Conservation (phyloP, 257 asterid genomes). For the Primulina eburnea region DNA sequence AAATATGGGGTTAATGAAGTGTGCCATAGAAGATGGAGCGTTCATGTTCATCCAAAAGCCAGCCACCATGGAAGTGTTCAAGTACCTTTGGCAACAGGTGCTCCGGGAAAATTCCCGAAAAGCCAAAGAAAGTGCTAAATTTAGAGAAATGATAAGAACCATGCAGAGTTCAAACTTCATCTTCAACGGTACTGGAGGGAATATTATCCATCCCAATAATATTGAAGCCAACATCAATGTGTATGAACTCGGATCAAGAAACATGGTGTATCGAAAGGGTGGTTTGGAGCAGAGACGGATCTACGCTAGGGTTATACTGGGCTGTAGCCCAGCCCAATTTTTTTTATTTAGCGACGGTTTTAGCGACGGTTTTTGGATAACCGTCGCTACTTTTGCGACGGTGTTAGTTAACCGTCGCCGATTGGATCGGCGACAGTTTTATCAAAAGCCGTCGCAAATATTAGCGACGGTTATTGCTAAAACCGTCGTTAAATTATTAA, state of each 20-base stretch:
- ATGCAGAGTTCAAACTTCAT: not conserved
- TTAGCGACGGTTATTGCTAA: no score
- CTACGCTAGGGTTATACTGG: no score
- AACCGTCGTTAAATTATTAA: no score
- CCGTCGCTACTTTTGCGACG: no score
- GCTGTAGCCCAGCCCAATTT: no score
- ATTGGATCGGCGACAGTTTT: no score
- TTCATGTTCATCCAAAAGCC: conserved; percentile 30
- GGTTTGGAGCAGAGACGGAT: not conserved
- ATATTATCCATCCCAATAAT: not conserved
- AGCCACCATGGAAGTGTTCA: conserved; percentile 4
- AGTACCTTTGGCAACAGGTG: conserved; percentile 31
- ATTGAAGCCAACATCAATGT: not conserved
- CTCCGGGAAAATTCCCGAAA: conserved; percentile 19
- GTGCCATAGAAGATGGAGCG: conserved; percentile 34
- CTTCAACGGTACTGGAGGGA: not conserved
- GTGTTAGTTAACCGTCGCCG: no score
- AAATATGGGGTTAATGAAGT: conserved; percentile 16
- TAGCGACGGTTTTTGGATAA: no score
- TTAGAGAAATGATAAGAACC: not conserved
- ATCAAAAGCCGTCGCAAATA: no score
- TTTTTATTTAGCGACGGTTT: no score
- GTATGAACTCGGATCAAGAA: not conserved
- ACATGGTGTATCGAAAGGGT: not conserved
- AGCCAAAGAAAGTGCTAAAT: conserved; percentile 9